A percentile compares a stretch with the other conserved stretches of the same genome.
phyloP scores from a whole-genome alignment of 345 rosid species.

The Melaleuca alternifolia region DNA sequence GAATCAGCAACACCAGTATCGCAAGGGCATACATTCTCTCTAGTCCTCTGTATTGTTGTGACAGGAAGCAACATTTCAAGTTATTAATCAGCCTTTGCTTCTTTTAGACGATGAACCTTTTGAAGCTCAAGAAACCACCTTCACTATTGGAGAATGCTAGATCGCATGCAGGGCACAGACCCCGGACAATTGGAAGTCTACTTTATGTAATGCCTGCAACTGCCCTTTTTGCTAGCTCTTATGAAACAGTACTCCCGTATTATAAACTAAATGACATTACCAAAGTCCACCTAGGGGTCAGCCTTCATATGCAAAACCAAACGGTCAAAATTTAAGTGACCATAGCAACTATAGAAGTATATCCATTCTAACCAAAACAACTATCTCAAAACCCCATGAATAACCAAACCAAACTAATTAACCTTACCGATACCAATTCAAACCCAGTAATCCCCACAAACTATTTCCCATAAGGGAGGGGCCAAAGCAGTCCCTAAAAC shows the following conservation, averaged over 20 bases:
- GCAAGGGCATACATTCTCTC: neutral
- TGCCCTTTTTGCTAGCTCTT: neutral
- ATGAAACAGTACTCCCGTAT: neutral
- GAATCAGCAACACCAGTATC: neutral
- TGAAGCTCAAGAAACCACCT: neutral
- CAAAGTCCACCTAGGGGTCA: neutral
- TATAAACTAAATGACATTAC: neutral
- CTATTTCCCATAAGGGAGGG: neutral
- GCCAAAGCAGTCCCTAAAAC: neutral
- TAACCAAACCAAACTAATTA: neutral
- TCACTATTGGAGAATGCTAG: neutral
- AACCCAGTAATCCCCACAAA: neutral
- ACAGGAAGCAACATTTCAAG: neutral
- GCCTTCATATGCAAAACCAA: neutral
- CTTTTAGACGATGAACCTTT: neutral
- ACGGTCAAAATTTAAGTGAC: neutral
- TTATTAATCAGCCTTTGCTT: neutral
- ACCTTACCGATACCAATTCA: neutral
- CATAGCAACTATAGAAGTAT: neutral
- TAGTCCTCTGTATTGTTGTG: neutral
- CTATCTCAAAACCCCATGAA: neutral
- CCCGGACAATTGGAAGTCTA: neutral
- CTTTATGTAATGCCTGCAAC: neutral
- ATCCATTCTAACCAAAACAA: neutral
- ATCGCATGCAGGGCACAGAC: neutral